A percentile compares a stretch with the other conserved stretches of the same genome.
phyloP scores from a whole-genome alignment of 768 basidiomycete genomes.

The Tylopilus balloui region DNA sequence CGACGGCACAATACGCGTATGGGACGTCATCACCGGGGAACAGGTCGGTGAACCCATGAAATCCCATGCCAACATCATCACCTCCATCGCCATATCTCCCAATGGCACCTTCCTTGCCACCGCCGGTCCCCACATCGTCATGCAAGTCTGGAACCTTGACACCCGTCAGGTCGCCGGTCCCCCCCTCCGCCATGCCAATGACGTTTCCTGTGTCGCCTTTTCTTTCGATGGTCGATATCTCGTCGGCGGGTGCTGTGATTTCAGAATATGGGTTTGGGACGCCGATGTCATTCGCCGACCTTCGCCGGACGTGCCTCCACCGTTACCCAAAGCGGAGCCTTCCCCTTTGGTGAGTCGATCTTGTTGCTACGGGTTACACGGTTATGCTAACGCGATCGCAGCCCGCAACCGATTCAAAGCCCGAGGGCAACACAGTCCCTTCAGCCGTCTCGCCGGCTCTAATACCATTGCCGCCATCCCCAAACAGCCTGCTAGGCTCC shows the following conservation, averaged over 20 bases:
- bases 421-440: not conserved
- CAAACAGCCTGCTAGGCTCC: slow-evolving; percentile 12
- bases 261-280: slow-evolving; percentile 29
- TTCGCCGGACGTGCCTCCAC: slow-evolving; percentile 6
- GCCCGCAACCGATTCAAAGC: slow-evolving; percentile 8
- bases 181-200: slow-evolving; percentile 26
- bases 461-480: slow-evolving; percentile 25
- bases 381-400: slow-evolving; percentile 4
- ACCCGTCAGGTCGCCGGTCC: slow-evolving; percentile 18
- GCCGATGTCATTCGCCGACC: slow-evolving; percentile 19
- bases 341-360: slow-evolving; percentile 9
- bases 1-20: slow-evolving; percentile 31
- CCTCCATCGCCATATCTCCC: slow-evolving; percentile 31
- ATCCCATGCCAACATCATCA: slow-evolving; percentile 27
- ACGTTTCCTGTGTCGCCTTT: slow-evolving; percentile 32
- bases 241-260: slow-evolving; percentile 27
- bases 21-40: slow-evolving; percentile 26
- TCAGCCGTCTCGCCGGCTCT: slow-evolving; percentile 11
- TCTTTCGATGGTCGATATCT: slow-evolving; percentile 28
- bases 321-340: slow-evolving; percentile 9
- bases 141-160: slow-evolving; percentile 31
- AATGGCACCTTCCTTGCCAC: slow-evolving; percentile 30
- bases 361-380: not conserved
- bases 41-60: slow-evolving; percentile 31
- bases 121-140: slow-evolving; percentile 27